Base-by-base conservation (phyloP, 495 filamentous ascomycete species). In the Podospora appendiculata region DNA sequence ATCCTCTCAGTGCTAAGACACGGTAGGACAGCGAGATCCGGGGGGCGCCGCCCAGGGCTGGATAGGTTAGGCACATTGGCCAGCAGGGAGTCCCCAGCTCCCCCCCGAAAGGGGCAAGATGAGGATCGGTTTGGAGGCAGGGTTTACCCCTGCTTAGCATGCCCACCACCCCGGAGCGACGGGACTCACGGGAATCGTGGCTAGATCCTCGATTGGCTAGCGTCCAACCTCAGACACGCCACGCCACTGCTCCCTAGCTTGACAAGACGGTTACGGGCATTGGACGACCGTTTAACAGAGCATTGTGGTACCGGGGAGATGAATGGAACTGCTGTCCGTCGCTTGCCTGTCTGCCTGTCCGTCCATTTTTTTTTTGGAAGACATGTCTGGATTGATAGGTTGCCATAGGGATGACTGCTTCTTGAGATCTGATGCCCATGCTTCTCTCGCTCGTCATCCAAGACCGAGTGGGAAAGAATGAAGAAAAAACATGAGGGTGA, bases 101-200 rank as follows among this genome's bases (percentile, higher is more conserved):
- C 36, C 13, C 32, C 41, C 61, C 56, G 49, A 61, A 61, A 55
- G 55, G 61, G 55, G 46, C 32, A 52, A 51, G 52, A 58, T 52
- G 51, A 58, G 54, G 51, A 59, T 55, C 60, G 53, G 52, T 58
- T 18, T 55, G 51, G 50, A 45, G 32, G 53, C 53, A 36, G 56
- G 56, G 36, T 42, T n/a, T 11, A 52, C 51, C 57, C 55, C 48
- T 58, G 54, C 52, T 58, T 17, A 44, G 40, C 45, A 41, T 46
- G 55, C 47, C 55, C 58, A 57, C 51, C 52, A 38, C 36, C 56
- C 58, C 43, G 43, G 43, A 54, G 46, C 41, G 50, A 57, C 62
- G 59, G 62, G 59, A 59, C 41, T 51, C 14, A 25, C 49, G 41
- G 49, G 49, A 51, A 32, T 36, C 41, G 35, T 18, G 32, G 49